Conservation (phyloP, 257 asterid species). For the Penstemon newberryi region DNA sequence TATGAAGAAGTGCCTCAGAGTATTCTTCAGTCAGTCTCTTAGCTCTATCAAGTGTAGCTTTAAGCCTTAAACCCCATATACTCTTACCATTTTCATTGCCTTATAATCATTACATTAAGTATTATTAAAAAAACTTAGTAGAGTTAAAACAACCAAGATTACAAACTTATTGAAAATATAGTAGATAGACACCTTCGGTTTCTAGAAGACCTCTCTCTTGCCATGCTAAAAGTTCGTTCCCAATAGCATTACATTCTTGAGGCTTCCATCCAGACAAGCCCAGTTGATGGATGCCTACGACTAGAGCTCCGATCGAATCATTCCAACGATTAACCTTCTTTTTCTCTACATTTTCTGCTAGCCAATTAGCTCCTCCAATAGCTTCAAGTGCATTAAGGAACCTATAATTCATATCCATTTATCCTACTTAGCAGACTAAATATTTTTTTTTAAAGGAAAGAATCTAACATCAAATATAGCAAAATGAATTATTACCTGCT, state of each 20-base stretch:
- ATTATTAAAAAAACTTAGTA: slow-evolving; percentile 13
- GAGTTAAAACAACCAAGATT: neutral
- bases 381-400: slow-evolving; percentile 82
- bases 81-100: slow-evolving; percentile 79
- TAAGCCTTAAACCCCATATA: slow-evolving; percentile 90
- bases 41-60: slow-evolving; percentile 94
- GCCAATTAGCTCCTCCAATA: slow-evolving; percentile 76
- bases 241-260: slow-evolving; percentile 76
- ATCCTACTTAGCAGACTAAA: too few species aligned
- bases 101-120: slow-evolving; percentile 29
- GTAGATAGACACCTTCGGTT: slow-evolving; percentile 57
- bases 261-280: slow-evolving; percentile 91
- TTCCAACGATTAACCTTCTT: slow-evolving; percentile 61
- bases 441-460: too few species aligned
- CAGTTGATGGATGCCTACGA: slow-evolving; percentile 65
- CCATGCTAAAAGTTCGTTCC: slow-evolving; percentile 80
- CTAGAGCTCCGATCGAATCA: slow-evolving; percentile 65
- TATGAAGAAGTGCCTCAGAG: slow-evolving; percentile 83
- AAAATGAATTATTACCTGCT: slow-evolving; percentile 64
- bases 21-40: slow-evolving; percentile 93
- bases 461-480: neutral
- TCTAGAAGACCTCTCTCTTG: slow-evolving; percentile 66
- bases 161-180: slow-evolving; percentile 24
- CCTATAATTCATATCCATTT: slow-evolving; percentile 37
- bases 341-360: slow-evolving; percentile 50